A percentile compares a stretch with the other conserved stretches of the same genome.
Conservation (phyloP, 352 stramenopile genomes). For the Elongisporangium senticosum region DNA sequence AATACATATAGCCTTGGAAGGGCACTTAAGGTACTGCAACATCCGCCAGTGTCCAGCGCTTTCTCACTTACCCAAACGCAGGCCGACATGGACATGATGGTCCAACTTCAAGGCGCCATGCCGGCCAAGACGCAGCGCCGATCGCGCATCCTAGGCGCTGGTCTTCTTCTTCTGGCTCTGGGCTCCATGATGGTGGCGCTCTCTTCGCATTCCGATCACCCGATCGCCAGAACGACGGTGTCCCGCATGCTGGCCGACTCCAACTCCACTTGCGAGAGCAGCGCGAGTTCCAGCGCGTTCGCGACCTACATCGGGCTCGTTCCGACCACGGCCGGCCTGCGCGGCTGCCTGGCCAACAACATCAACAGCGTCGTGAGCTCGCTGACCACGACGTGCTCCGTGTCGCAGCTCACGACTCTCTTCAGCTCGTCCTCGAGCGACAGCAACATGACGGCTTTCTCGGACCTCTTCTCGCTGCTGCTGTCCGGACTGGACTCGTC, state of each 20-base stretch:
- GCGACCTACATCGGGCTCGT: constrained; percentile 36
- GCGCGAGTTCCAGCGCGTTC: constrained; percentile 33
- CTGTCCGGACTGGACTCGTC: constrained; percentile 22
- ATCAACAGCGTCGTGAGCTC: constrained; percentile 30
- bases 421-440: constrained; percentile 20
- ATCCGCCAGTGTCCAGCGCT: neutral
- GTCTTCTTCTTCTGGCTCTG: neutral
- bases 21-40: neutral
- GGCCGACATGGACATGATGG: neutral
- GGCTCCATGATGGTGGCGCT: neutral
- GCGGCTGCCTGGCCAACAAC: constrained; percentile 46
- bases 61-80: neutral
- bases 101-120: neutral
- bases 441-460: constrained; percentile 30
- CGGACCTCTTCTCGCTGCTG: constrained; percentile 31
- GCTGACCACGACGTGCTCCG: constrained; percentile 26
- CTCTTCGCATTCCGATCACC: neutral
- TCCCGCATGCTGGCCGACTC: constrained; percentile 17
- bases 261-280: constrained; percentile 29
- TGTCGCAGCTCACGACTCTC: constrained; percentile 46
- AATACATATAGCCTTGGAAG: neutral
- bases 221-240: neutral
- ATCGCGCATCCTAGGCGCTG: neutral
- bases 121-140: neutral
- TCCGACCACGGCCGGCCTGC: constrained; percentile 35